Evolutionary conservation across 2,329 filamentous ascomycete genomes (phyloP).

Genomic region (Colletotrichum melonis): DNA sequence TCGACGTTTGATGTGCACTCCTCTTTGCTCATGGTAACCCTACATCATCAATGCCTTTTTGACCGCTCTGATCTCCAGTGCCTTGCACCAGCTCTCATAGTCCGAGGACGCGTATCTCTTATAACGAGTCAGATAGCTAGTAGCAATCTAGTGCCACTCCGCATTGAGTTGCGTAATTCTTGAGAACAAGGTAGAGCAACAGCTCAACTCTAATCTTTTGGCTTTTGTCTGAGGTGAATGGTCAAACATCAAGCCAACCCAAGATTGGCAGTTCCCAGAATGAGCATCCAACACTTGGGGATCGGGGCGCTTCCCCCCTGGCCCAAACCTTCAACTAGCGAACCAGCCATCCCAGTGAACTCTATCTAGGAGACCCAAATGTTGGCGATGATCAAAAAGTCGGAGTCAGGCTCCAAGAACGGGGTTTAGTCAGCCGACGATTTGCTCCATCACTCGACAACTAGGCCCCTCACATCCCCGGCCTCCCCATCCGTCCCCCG

Average conservation of each 20-base stretch:
- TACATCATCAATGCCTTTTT: not conserved
- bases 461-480: not conserved
- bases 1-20: too few species aligned
- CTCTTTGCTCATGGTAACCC: too few species aligned
- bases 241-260: not conserved
- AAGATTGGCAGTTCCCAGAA: not conserved
- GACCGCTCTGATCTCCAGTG: not conserved
- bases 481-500: not conserved
- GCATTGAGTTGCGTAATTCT: not conserved
- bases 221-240: constrained; percentile 10
- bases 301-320: not conserved
- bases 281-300: not conserved
- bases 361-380: not conserved
- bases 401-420: not conserved
- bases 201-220: constrained; percentile 1
- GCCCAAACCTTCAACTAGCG: not conserved
- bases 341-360: constrained; percentile 9
- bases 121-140: not conserved
- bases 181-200: not conserved
- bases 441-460: constrained; percentile 13
- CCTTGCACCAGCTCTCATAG: not conserved
- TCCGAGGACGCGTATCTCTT: not conserved
- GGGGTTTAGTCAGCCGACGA: constrained; percentile 22
- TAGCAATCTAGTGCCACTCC: not conserved
- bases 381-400: not conserved